Conservation (phyloP, 768 basidiomycete genomes). For the Podaxis rugospora region DNA sequence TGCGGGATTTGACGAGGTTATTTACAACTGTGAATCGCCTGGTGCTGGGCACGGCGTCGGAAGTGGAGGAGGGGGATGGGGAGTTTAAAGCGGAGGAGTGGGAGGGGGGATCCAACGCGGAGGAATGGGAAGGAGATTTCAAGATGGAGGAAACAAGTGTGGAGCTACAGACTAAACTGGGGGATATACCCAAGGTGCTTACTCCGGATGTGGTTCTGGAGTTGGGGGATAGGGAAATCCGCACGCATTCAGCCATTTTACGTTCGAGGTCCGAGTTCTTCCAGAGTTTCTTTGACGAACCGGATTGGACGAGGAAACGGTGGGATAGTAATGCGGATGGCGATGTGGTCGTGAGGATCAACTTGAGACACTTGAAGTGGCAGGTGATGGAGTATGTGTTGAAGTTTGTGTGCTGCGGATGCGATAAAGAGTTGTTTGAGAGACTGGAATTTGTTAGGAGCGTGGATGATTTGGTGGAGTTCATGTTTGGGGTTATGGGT, state of each 20-base stretch:
- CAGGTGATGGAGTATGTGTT: constrained; percentile 73
- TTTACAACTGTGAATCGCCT: constrained; percentile 26
- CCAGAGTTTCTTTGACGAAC: constrained; percentile 74
- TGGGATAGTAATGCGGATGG: constrained; percentile 23
- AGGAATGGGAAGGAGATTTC: too few relatives aligned
- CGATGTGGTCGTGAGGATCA: constrained; percentile 52
- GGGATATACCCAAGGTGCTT: constrained; percentile 23
- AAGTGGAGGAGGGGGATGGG: not conserved
- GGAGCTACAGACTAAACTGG: too few relatives aligned
- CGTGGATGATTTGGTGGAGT: constrained; percentile 76
- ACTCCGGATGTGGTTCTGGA: constrained; percentile 68
- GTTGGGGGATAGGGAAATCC: constrained; percentile 62
- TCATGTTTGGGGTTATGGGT: constrained; percentile 83
- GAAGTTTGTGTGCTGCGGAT: constrained; percentile 73
- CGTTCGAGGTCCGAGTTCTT: constrained; percentile 84
- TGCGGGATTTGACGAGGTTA: constrained; percentile 44
- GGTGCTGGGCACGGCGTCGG: constrained; percentile 21
- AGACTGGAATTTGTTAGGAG: constrained; percentile 53
- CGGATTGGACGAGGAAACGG: constrained; percentile 72
- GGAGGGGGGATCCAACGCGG: not conserved
- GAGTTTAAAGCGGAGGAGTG: not conserved
- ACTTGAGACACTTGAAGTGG: constrained; percentile 72
- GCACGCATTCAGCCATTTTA: constrained; percentile 71
- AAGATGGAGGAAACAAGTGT: too few relatives aligned
- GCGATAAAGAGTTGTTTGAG: constrained; percentile 64